Evolutionary conservation across 2,329 filamentous ascomycete species (phyloP).

Genomic region (Fusarium xylarioides): DNA sequence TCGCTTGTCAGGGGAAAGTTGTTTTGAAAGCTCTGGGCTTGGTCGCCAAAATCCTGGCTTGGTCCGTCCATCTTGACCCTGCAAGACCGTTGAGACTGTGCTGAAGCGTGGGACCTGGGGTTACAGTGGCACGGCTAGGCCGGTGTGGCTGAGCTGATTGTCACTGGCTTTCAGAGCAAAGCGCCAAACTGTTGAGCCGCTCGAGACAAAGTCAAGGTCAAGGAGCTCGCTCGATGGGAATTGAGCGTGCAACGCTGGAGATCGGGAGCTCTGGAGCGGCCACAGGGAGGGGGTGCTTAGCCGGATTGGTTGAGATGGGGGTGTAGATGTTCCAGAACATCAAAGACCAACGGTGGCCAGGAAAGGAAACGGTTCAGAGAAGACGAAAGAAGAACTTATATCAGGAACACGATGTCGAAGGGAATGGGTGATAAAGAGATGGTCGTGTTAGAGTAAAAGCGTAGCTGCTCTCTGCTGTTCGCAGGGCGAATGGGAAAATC

Average conservation of each 20-base stretch:
- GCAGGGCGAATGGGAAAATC: not conserved
- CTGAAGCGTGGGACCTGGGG: not conserved
- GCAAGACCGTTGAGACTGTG: not conserved
- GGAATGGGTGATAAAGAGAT: not conserved
- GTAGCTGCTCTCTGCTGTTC: not conserved
- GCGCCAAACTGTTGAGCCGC: not conserved
- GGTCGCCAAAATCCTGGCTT: not conserved
- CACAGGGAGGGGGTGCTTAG: slow-evolving; percentile 4
- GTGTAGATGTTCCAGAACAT: not conserved
- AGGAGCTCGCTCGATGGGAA: not conserved
- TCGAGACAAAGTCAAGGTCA: not conserved
- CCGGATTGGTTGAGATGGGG: not conserved
- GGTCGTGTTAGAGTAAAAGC: not conserved
- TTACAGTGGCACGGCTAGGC: not conserved
- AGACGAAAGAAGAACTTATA: not conserved
- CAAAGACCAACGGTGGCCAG: not conserved
- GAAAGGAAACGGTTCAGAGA: not conserved
- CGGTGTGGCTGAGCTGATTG: not conserved
- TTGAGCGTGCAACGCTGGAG: not conserved
- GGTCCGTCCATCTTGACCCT: slow-evolving; percentile 17
- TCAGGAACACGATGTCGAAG: not conserved
- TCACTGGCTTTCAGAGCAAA: not conserved
- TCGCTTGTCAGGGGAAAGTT: not conserved
- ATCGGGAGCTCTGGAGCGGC: not conserved
- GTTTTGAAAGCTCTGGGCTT: not conserved